Base-by-base conservation (phyloP, 2,329 filamentous ascomycete genomes). In the Colletotrichum acutatum region DNA sequence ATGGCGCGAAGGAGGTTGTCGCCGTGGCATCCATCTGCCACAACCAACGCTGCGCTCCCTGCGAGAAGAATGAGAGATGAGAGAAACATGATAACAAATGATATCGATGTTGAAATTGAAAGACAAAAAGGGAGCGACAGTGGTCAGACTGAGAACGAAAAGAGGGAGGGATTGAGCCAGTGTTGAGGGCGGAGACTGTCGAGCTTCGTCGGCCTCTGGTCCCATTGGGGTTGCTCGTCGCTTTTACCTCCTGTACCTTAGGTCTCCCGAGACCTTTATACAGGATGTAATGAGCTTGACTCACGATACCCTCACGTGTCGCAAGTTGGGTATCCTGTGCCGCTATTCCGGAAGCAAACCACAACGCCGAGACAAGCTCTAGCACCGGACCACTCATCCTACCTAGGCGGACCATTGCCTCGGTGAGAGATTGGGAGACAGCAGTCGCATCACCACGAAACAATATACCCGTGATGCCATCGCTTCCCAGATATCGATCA, bases 1-100 rank as follows among this genome's bases (percentile, higher is more conserved):
- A 75, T 52, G 0, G 53, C 74, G 11, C 74, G 74, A 30, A 74
- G 61, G 19, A 75, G 61, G 58, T 75, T 75, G 12, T 75, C 74
- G 12, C 57, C 60, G 22, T 74, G 71, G 22, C 71, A 74, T 12
- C 62, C 66, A 22, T 72, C 66, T 1, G 70, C 70, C n/a, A 22
- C 49, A 19, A 24, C 60, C 22, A 26, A 8, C 3, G n/a, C 60
- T 11, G 19, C 60, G 4, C 7, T 8, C 5, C 24, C 49, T 19
- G 14, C 28, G 12, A 72, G 19, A 26, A 57, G 8, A 7, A 65
- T 26, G 3, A 56, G 26, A 6, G n/a, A 28, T 0, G 42, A 7
- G 11, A n/a, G 12, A 42, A 22, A 26, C 70, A 72, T 72, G 19
- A 7, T 37, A 26, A 14, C 9, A 3, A 34, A 22, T 11, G 5